phyloP scores from a whole-genome alignment of 1,284 basidiomycete species.

The Microbotryum intermedium region DNA sequence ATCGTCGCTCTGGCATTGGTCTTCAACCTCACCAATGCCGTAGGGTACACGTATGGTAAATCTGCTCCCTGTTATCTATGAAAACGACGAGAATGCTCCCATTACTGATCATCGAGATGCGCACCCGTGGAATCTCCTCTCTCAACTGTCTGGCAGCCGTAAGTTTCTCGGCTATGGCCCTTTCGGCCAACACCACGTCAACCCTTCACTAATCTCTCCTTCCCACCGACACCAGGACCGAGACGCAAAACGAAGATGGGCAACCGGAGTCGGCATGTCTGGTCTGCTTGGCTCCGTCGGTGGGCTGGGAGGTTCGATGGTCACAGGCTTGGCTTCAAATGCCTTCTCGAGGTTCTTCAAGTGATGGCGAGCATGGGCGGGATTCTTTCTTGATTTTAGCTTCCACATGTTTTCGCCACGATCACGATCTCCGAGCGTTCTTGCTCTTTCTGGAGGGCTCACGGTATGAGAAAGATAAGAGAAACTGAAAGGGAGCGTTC shows the following conservation, averaged over 20 bases:
- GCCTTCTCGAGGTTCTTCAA: constrained; percentile 22
- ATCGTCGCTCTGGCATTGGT: constrained; percentile 33
- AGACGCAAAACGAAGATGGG: constrained; percentile 34
- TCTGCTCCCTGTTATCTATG: constrained; percentile 3
- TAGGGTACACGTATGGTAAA: constrained; percentile 76
- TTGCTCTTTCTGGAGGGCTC: no score
- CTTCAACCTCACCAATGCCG: constrained; percentile 61
- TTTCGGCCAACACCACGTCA: no score
- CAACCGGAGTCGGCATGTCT: constrained; percentile 30
- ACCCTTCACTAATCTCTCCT: neutral
- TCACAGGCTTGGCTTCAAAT: constrained; percentile 23
- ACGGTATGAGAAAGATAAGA: no score
- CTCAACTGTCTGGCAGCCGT: neutral
- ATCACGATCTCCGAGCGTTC: no score
- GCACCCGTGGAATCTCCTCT: neutral
- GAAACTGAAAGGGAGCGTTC: no score
- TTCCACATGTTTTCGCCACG: no score
- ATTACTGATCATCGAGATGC: neutral
- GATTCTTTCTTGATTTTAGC: no score
- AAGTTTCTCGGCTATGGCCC: neutral
- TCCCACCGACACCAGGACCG: constrained; percentile 19
- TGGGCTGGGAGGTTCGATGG: constrained; percentile 30
- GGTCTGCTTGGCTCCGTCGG: constrained; percentile 31
- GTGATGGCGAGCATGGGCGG: neutral
- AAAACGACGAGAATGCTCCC: constrained; percentile 43